A percentile compares a stretch with the other conserved stretches of the same genome.
Evolutionary conservation across 208 protist genomes (phyloP).

Genomic region (Leptomonas pyrrhocoris): DNA sequence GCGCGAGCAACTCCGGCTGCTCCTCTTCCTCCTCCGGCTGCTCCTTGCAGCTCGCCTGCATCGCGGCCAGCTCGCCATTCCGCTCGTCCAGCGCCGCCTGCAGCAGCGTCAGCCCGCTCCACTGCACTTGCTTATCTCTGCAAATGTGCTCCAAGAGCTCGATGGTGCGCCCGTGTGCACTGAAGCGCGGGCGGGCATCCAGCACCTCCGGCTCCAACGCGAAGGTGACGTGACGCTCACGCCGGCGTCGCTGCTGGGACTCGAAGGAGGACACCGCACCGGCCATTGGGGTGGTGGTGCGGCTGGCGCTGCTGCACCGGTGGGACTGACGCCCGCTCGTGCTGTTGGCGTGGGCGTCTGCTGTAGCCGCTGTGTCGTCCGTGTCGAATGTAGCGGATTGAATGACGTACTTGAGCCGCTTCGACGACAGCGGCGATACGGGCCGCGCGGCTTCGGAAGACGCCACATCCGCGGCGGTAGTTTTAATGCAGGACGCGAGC

Average conservation of each 20-base stretch:
- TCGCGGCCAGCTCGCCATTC: constrained; percentile 10
- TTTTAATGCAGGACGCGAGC: constrained; percentile 18
- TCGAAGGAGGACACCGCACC: neutral
- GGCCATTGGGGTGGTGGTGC: neutral
- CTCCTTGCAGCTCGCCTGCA: constrained; percentile 6
- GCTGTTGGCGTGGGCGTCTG: neutral
- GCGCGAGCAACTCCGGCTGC: neutral
- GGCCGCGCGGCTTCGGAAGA: no score
- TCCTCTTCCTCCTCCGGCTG: constrained; percentile 6
- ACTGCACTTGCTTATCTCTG: constrained; percentile 31
- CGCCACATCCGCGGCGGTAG: no score
- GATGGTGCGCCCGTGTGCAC: constrained; percentile 22
- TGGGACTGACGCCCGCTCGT: neutral
- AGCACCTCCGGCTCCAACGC: constrained; percentile 35
- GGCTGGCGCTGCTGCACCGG: neutral
- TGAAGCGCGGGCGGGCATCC: constrained; percentile 26
- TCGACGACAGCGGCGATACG: constrained; percentile 16
- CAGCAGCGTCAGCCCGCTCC: constrained; percentile 20
- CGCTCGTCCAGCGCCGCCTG: constrained; percentile 16
- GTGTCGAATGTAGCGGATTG: constrained; percentile 15
- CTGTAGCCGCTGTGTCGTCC: neutral
- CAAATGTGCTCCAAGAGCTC: constrained; percentile 37
- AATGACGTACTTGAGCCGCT: constrained; percentile 33
- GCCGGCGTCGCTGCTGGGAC: neutral
- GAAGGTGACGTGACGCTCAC: constrained; percentile 31